A percentile compares a stretch with the other conserved stretches of the same genome.
Evolutionary conservation across 2,329 filamentous ascomycete genomes (phyloP).

Genomic region (Xylariaceae sp.): DNA sequence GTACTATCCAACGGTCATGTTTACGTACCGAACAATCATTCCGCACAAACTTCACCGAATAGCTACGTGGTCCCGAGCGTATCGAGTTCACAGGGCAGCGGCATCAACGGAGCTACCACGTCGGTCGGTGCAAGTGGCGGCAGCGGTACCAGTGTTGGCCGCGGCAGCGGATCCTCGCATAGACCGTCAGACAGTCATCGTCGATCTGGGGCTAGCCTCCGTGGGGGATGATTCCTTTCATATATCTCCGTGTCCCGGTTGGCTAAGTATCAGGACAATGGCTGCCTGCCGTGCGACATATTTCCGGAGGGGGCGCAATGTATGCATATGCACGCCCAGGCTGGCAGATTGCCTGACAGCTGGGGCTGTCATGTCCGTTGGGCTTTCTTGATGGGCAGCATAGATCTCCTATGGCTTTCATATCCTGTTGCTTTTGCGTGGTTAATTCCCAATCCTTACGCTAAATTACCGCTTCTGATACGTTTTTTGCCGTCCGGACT

Average conservation of each 20-base stretch:
- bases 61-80: constrained; percentile 30
- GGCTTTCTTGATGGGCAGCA: neutral
- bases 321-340: constrained; percentile 25
- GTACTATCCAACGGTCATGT: constrained; percentile 43
- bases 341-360: constrained; percentile 1
- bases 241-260: constrained; percentile 30
- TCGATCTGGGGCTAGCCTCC: constrained; percentile 42
- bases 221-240: constrained; percentile 34
- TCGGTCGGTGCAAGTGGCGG: neutral
- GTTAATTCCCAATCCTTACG: neutral
- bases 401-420: neutral
- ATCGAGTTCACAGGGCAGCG: constrained; percentile 25
- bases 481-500: neutral
- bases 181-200: constrained; percentile 36
- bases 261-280: constrained; percentile 32
- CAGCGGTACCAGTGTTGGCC: constrained; percentile 3
- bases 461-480: neutral
- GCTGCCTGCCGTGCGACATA: constrained; percentile 35
- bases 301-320: constrained; percentile 15
- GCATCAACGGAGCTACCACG: constrained; percentile 21
- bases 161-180: constrained; percentile 35
- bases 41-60: constrained; percentile 30
- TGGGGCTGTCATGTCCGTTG: neutral
- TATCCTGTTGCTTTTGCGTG: neutral
- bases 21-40: constrained; percentile 42